Evolutionary conservation across 257 asterid species (phyloP).

Genomic region (Salvia splendens): DNA sequence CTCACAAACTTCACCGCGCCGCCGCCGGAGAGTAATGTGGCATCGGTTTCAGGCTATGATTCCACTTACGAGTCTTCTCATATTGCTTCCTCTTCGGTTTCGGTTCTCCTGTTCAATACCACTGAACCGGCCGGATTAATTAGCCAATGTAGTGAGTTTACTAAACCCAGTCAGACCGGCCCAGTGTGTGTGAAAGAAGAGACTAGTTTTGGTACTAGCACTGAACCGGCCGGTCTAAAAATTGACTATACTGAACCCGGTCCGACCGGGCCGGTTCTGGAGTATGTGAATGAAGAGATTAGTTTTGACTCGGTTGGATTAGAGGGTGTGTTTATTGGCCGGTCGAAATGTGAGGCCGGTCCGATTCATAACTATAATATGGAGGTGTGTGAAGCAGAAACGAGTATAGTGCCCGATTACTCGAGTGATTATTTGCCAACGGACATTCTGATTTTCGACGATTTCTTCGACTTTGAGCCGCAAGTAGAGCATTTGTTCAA

Average conservation of each 20-base stretch:
- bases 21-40: constrained; percentile 31
- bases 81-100: constrained; percentile 49
- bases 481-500: constrained; percentile 38
- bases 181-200: too few relatives aligned
- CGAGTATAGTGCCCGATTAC: constrained; percentile 46
- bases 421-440: constrained; percentile 50
- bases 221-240: background rate
- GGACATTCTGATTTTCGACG: constrained; percentile 60
- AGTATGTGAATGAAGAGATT: too few relatives aligned
- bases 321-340: background rate
- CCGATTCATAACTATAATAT: background rate
- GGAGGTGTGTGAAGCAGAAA: constrained; percentile 62
- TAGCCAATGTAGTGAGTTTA: too few relatives aligned
- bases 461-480: constrained; percentile 51
- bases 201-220: constrained; percentile 4
- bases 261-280: too few relatives aligned
- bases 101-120: constrained; percentile 46
- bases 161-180: too few relatives aligned
- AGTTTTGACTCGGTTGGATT: background rate
- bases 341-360: constrained; percentile 7
- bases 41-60: constrained; percentile 54
- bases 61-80: constrained; percentile 63
- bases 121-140: background rate
- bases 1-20: constrained; percentile 51
- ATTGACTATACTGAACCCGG: too few relatives aligned